Base-by-base conservation (phyloP, 2,329 filamentous ascomycete genomes). In the Lecanoromycetidae sp. region DNA sequence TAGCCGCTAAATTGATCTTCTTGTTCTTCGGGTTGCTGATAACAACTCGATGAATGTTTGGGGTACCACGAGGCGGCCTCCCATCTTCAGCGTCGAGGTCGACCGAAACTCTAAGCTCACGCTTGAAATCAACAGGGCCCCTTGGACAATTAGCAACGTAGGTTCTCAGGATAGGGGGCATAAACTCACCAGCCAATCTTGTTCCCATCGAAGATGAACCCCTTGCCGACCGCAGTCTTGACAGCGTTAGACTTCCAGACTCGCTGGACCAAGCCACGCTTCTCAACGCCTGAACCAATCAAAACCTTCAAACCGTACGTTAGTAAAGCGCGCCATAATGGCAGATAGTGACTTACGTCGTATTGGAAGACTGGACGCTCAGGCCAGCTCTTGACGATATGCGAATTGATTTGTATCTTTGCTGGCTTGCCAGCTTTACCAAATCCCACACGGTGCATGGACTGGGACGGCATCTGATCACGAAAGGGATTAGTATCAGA, bases 131-230 rank as follows among this genome's bases (percentile, higher is more conserved):
- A 8, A 52, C 58, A 4, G 60, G 52, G 3, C 67, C 67, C 66
- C 66, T 69, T 43, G 26, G 9, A 37, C 4, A 10, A 19, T 60
- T 47, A 60, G 51, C 50, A 23, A 4, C 15, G 3, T 29, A 5
- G 5, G 1, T 12, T 25, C 10, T n/a, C 12, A 8, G 3, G 10
- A 41, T 12, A 25, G 13, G 19, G 12, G 22, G 33, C 22, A 64
- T 66, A 9, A 66, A 69, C 62, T 60, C 68, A 84, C 90, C 91
- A 98, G 13, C 87, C 88, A 38, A 98, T 72, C 62, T 82, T 86
- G 58, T 82, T 80, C 23, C 86, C 85, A 66, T 96, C 87, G 57
- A 79, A 87, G 47, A 95, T 75, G 75, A 82, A 87, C 34, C 69
- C 68, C 2, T 67, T 63, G 2, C 69, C 66, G 1, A 88, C 65